Percentiles rank a stretch among this genome's conserved stretches.
These are phyloP conservation scores for Thelonectria blattea DNA, from an alignment of 2,329 filamentous ascomycete genomes.

Conservation along the genomic window DNA sequence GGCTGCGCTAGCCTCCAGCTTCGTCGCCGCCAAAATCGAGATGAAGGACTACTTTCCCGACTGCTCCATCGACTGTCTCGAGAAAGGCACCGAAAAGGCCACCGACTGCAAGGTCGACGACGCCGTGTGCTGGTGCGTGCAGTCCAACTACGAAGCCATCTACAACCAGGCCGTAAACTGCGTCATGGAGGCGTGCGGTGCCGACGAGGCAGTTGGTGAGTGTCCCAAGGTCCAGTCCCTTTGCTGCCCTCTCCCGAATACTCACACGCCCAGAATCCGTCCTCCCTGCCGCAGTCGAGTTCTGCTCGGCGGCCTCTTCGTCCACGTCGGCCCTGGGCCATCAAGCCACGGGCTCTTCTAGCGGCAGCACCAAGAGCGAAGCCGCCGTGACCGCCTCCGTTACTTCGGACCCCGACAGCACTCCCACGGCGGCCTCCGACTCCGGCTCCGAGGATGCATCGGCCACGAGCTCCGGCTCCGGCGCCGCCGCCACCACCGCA, in stretches of 20 bases:
- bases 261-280: conserved; percentile 4
- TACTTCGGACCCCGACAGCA: neutral
- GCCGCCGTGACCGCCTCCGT: neutral
- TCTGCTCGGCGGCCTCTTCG: conserved; percentile 18
- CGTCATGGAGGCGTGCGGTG: conserved; percentile 32
- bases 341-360: neutral
- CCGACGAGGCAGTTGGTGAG: conserved; percentile 7
- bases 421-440: neutral
- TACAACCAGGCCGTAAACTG: conserved; percentile 35
- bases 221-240: neutral
- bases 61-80: conserved; percentile 40
- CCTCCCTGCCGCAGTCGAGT: conserved; percentile 14
- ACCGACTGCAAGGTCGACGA: conserved; percentile 36
- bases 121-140: conserved; percentile 35
- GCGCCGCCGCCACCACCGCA: neutral
- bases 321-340: neutral
- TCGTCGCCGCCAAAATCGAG: conserved; percentile 28
- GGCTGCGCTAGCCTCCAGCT: conserved; percentile 27
- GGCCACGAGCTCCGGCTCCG: neutral
- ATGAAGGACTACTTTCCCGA: conserved; percentile 35
- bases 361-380: neutral
- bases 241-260: neutral
- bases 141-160: conserved; percentile 39
- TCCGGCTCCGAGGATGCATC: neutral
- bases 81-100: conserved; percentile 30